Conservation (phyloP, 2,329 filamentous ascomycete genomes). For the Pseudogymnoascus pannorum region DNA sequence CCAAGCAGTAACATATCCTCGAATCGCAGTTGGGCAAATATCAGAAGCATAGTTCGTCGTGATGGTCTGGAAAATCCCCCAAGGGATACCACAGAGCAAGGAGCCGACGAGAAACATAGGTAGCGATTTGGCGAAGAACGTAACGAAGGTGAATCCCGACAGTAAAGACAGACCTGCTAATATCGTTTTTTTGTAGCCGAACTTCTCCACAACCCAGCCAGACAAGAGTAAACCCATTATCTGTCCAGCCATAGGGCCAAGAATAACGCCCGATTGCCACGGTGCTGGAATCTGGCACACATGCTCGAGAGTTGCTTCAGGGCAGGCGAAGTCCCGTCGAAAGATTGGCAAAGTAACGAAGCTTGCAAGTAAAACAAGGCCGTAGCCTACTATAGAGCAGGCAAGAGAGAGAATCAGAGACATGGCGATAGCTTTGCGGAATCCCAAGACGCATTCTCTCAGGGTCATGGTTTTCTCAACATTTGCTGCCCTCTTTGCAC, state of each 20-base stretch:
- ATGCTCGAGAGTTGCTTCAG: slow-evolving; percentile 24
- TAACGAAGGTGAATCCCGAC: slow-evolving; percentile 6
- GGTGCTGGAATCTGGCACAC: slow-evolving; percentile 29
- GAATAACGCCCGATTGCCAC: slow-evolving; percentile 37
- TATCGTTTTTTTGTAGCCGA: slow-evolving; percentile 30
- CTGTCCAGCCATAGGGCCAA: slow-evolving; percentile 33
- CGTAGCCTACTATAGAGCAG: slow-evolving; percentile 83
- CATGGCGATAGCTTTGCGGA: slow-evolving; percentile 78
- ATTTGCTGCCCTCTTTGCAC: not conserved
- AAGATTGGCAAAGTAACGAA: slow-evolving; percentile 38
- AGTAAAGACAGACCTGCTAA: not conserved
- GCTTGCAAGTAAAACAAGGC: slow-evolving; percentile 73
- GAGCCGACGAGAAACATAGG: not conserved
- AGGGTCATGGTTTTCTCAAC: not conserved
- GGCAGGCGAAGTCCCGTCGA: slow-evolving; percentile 23
- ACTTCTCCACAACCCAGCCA: slow-evolving; percentile 16
- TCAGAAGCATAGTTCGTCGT: slow-evolving; percentile 21
- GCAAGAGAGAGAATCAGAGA: slow-evolving; percentile 75
- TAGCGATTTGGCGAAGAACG: not conserved
- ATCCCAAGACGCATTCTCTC: slow-evolving; percentile 63
- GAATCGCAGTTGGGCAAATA: slow-evolving; percentile 5
- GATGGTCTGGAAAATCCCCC: slow-evolving; percentile 8
- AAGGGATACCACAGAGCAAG: not conserved
- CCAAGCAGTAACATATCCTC: slow-evolving; percentile 8
- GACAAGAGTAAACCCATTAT: slow-evolving; percentile 8